phyloP scores from a whole-genome alignment of 352 stramenopile species.

The Globisporangium abappressorium region DNA sequence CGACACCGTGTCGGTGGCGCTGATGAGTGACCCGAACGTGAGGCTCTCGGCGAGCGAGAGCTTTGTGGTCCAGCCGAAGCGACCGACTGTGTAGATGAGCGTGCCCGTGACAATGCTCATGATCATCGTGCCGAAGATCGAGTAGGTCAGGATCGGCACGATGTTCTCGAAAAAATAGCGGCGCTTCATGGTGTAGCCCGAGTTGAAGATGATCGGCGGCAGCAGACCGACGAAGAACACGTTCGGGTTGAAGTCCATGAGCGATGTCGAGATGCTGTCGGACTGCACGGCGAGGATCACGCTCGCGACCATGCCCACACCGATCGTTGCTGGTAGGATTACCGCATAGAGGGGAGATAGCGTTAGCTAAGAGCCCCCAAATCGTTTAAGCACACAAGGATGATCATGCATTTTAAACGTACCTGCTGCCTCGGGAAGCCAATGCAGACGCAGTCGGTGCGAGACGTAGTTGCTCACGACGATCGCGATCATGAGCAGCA shows the following conservation, averaged over 20 bases:
- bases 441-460: slow-evolving; percentile 75
- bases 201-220: slow-evolving; percentile 95
- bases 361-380: neutral
- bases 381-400: neutral
- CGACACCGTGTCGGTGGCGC: slow-evolving; percentile 92
- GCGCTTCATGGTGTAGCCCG: slow-evolving; percentile 89
- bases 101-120: slow-evolving; percentile 86
- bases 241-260: slow-evolving; percentile 89
- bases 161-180: slow-evolving; percentile 93
- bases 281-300: slow-evolving; percentile 62
- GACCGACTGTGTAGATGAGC: slow-evolving; percentile 65
- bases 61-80: slow-evolving; percentile 62
- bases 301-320: slow-evolving; percentile 52
- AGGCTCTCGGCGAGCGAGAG: slow-evolving; percentile 87
- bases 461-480: slow-evolving; percentile 77
- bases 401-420: neutral
- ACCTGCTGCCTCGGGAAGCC: slow-evolving; percentile 66
- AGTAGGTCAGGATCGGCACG: slow-evolving; percentile 86
- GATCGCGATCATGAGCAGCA: slow-evolving; percentile 74
- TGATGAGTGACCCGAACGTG: slow-evolving; percentile 92
- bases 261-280: slow-evolving; percentile 60
- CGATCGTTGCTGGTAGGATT: slow-evolving; percentile 43
- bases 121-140: slow-evolving; percentile 88
- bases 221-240: slow-evolving; percentile 93
- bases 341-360: neutral